A percentile compares a stretch with the other conserved stretches of the same genome.
Conservation (phyloP, 1,284 basidiomycete genomes). For the Ganoderma meredithae region DNA sequence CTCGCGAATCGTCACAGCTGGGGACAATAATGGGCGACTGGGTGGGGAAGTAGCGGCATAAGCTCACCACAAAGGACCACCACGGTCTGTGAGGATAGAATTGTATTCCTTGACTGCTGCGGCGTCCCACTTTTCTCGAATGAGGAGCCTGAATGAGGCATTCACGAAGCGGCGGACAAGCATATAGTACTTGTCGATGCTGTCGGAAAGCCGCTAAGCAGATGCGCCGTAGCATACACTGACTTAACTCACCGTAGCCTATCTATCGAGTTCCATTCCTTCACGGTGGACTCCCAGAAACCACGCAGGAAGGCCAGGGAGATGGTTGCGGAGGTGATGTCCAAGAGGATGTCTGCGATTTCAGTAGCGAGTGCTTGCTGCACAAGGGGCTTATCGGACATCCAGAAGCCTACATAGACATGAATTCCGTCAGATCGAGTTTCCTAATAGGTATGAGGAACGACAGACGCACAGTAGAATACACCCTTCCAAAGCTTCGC, state of each 20-base stretch:
- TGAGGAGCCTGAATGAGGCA: conserved; percentile 83
- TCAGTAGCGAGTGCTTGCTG: conserved; percentile 93
- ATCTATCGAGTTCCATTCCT: conserved; percentile 95
- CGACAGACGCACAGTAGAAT: conserved; percentile 86
- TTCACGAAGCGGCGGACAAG: conserved; percentile 90
- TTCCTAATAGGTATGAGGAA: background rate
- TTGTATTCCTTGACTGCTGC: conserved; percentile 67
- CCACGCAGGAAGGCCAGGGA: conserved; percentile 84
- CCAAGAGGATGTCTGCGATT: conserved; percentile 82
- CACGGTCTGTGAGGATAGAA: conserved; percentile 64
- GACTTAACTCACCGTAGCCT: conserved; percentile 70
- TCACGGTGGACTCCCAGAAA: conserved; percentile 90
- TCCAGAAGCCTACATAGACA: conserved; percentile 86
- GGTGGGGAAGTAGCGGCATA: background rate
- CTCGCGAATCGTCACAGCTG: conserved; percentile 76
- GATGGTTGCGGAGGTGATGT: conserved; percentile 64
- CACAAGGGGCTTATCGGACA: conserved; percentile 98
- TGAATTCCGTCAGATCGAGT: background rate
- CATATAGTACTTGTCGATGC: conserved; percentile 98
- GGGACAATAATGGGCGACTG: background rate
- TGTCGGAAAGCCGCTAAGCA: conserved; percentile 42
- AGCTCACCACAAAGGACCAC: conserved; percentile 82
- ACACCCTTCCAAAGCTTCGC: conserved; percentile 97
- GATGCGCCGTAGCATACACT: background rate
- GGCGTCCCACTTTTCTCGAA: conserved; percentile 74